A percentile compares a stretch with the other conserved stretches of the same genome.
These are phyloP conservation scores for Buddleja alternifolia DNA, from an alignment of 257 asterid species.

Conservation along the genomic window DNA sequence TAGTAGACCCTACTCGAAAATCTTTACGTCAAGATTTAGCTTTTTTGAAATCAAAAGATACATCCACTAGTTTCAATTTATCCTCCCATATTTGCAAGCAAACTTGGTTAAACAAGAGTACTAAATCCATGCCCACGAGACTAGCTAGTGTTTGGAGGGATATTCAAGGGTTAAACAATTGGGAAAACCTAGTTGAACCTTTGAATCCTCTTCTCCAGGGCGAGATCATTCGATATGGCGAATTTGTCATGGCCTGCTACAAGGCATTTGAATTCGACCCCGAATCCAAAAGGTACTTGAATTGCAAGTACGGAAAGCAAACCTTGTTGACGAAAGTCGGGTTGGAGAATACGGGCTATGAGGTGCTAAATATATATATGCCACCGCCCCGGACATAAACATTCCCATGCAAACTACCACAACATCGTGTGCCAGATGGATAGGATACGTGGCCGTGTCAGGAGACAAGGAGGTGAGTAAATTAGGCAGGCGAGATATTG, in stretches of 20 bases:
- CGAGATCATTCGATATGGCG: slow-evolving; percentile 66
- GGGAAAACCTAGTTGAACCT: slow-evolving; percentile 64
- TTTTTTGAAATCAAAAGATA: slow-evolving; percentile 23
- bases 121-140: slow-evolving; percentile 8
- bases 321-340: slow-evolving; percentile 48
- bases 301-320: slow-evolving; percentile 62
- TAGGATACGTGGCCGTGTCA: slow-evolving; percentile 61
- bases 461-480: slow-evolving; percentile 33
- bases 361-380: slow-evolving; percentile 66
- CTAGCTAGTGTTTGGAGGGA: slow-evolving; percentile 55
- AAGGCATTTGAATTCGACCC: slow-evolving; percentile 68
- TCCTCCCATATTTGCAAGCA: no score
- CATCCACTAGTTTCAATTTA: not conserved
- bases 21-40: not conserved
- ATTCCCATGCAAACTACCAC: slow-evolving; percentile 35
- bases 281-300: slow-evolving; percentile 54
- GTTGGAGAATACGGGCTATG: slow-evolving; percentile 48
- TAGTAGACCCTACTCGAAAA: slow-evolving; percentile 20
- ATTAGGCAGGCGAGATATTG: slow-evolving; percentile 61
- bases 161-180: slow-evolving; percentile 55
- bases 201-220: slow-evolving; percentile 52
- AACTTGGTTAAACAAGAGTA: no score
- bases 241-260: slow-evolving; percentile 64
- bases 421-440: slow-evolving; percentile 52
- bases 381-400: slow-evolving; percentile 47